phyloP scores from a whole-genome alignment of 116 monocot species.

The Dioscorea cayenensis region DNA sequence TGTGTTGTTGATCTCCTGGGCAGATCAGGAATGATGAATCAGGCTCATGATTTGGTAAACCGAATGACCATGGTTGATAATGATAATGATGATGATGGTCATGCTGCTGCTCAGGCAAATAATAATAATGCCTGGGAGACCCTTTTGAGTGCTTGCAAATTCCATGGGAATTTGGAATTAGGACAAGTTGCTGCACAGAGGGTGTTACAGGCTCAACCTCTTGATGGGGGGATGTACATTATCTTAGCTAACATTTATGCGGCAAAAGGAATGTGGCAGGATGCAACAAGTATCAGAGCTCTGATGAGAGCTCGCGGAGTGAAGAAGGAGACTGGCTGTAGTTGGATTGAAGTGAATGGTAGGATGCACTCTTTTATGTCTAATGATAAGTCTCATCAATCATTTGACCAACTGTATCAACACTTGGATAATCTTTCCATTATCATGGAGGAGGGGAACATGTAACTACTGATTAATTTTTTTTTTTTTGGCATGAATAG shows the following conservation, averaged over 20 bases:
- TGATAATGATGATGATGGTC: too few species aligned
- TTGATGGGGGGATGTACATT: conserved; percentile 46
- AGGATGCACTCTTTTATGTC: conserved; percentile 25
- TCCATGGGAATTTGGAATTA: conserved; percentile 35
- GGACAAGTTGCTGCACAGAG: conserved; percentile 44
- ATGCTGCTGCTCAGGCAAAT: conserved; percentile 15
- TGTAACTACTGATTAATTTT: too few species aligned
- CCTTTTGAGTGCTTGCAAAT: conserved; percentile 45
- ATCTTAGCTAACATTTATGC: conserved; percentile 61
- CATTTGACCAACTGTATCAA: neutral
- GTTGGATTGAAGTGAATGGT: conserved; percentile 60
- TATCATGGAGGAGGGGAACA: neutral
- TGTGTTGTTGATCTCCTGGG: conserved; percentile 71
- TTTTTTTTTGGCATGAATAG: too few species aligned
- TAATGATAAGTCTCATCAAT: conserved; percentile 29
- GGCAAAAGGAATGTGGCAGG: conserved; percentile 38
- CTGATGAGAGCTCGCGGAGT: conserved; percentile 35
- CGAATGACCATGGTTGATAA: conserved; percentile 12
- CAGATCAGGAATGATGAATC: conserved; percentile 34
- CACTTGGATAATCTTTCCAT: neutral
- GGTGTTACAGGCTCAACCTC: conserved; percentile 29
- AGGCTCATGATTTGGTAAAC: conserved; percentile 39
- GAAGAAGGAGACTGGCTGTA: conserved; percentile 55
- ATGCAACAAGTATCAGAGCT: conserved; percentile 28
- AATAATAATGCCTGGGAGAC: conserved; percentile 53